Conservation (phyloP, 768 basidiomycete species). For the Galerina marginata region DNA sequence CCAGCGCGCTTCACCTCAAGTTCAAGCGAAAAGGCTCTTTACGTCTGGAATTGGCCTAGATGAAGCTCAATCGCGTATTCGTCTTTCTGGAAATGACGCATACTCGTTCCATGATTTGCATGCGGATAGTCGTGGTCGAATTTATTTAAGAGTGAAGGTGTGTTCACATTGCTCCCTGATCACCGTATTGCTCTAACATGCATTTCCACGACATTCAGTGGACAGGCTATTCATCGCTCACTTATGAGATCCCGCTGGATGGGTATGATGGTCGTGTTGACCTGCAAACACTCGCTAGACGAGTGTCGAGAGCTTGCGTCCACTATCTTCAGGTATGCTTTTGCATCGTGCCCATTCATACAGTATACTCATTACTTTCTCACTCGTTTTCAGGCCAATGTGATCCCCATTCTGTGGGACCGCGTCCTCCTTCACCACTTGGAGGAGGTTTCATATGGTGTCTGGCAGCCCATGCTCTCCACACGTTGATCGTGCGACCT, state of each 20-base stretch:
- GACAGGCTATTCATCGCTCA: slow-evolving; percentile 71
- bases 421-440: slow-evolving; percentile 72
- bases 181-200: slow-evolving; percentile 3
- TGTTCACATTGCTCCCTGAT: slow-evolving; percentile 26
- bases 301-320: slow-evolving; percentile 71
- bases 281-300: slow-evolving; percentile 68
- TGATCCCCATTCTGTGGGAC: slow-evolving; percentile 72
- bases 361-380: slow-evolving; percentile 2
- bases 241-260: slow-evolving; percentile 77
- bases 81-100: slow-evolving; percentile 65
- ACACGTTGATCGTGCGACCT: slow-evolving; percentile 36
- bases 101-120: slow-evolving; percentile 70
- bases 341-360: not conserved
- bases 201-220: slow-evolving; percentile 47
- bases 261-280: slow-evolving; percentile 68
- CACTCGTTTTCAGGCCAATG: slow-evolving; percentile 55
- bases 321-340: slow-evolving; percentile 71
- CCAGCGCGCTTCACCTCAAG: slow-evolving; percentile 60
- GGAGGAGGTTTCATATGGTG: slow-evolving; percentile 70
- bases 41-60: slow-evolving; percentile 67
- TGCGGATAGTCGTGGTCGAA: slow-evolving; percentile 62
- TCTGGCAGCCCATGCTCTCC: slow-evolving; percentile 75
- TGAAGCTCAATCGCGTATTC: slow-evolving; percentile 69
- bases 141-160: slow-evolving; percentile 68
- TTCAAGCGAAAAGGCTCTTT: slow-evolving; percentile 77